Evolutionary conservation across 768 basidiomycete genomes (phyloP).

Genomic region (Cytidiella melzeri): DNA sequence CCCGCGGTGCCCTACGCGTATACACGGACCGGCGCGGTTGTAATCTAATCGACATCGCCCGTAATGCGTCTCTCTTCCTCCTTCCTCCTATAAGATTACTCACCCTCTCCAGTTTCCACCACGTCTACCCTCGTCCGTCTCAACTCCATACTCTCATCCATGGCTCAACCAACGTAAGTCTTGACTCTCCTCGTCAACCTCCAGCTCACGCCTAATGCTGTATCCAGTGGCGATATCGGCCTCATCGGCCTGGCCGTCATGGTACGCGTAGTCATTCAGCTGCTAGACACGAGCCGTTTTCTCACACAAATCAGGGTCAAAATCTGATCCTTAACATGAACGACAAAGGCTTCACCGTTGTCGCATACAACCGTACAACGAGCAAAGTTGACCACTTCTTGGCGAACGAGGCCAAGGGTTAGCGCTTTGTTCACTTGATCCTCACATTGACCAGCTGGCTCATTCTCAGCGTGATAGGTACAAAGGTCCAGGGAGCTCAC

Average conservation of each 20-base stretch:
- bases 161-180: constrained; percentile 48
- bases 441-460: no score
- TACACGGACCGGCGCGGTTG: constrained; percentile 17
- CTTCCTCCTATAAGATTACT: constrained; percentile 11
- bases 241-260: constrained; percentile 99
- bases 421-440: no score
- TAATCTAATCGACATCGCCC: constrained; percentile 27
- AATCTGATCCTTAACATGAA: constrained; percentile 99
- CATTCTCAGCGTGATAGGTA: constrained; percentile 55
- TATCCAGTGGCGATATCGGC: constrained; percentile 86
- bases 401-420: constrained; percentile 96
- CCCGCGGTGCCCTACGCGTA: constrained; percentile 11
- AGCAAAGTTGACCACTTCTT: constrained; percentile 96
- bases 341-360: constrained; percentile 98
- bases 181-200: constrained; percentile 16
- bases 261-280: constrained; percentile 43
- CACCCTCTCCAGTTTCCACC: constrained; percentile 15
- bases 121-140: constrained; percentile 26
- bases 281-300: constrained; percentile 14
- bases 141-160: constrained; percentile 29
- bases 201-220: constrained; percentile 23
- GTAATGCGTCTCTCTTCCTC: no score
- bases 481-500: constrained; percentile 92
- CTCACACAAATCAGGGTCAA: constrained; percentile 60
- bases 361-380: constrained; percentile 95